phyloP scores from a whole-genome alignment of 1,284 basidiomycete genomes.

The Rhodofomes roseus region DNA sequence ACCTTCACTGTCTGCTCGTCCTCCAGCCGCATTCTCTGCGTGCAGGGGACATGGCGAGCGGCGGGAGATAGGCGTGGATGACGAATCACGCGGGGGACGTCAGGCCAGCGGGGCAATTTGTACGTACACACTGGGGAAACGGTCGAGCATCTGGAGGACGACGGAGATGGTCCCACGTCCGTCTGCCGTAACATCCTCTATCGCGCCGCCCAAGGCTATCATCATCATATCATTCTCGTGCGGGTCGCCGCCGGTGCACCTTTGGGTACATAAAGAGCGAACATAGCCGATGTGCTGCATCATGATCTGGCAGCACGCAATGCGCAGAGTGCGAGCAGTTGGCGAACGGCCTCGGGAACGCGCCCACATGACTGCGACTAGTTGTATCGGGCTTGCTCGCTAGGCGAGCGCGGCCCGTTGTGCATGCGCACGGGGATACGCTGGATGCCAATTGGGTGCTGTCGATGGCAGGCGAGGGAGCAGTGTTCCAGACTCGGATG shows the following conservation, averaged over 20 bases:
- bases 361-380: background rate
- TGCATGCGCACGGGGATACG: too few relatives aligned
- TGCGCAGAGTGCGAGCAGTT: background rate
- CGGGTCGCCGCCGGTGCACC: background rate
- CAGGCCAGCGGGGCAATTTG: background rate
- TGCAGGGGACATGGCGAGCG: background rate
- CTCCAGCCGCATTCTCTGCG: background rate
- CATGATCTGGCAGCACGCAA: background rate
- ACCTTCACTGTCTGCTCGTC: background rate
- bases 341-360: background rate
- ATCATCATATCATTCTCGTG: background rate
- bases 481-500: background rate
- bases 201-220: background rate
- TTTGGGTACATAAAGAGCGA: background rate
- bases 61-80: background rate
- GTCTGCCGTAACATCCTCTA: background rate
- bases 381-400: background rate
- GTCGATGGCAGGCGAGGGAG: too few relatives aligned
- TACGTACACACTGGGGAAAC: background rate
- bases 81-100: too few relatives aligned
- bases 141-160: background rate
- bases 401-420: background rate
- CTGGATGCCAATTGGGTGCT: too few relatives aligned
- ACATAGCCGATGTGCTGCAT: background rate
- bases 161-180: background rate